Conservation (phyloP, 2,329 filamentous ascomycete species). For the Diaporthe sp. region DNA sequence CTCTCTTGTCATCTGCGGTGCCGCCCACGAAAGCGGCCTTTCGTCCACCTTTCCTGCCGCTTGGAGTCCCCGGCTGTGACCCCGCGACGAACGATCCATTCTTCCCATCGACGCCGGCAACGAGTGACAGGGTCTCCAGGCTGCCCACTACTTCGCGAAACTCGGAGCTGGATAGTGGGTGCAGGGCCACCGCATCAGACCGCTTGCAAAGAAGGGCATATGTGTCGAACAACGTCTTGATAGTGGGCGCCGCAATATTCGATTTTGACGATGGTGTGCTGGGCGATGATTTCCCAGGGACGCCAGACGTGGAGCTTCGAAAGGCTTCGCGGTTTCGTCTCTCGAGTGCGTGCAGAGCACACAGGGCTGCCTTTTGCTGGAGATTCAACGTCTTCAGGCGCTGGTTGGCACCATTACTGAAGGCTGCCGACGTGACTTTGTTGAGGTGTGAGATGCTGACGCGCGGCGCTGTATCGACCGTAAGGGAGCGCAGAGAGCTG, state of each 20-base stretch:
- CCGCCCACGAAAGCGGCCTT: constrained; percentile 65
- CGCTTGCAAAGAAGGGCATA: constrained; percentile 87
- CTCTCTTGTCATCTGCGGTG: constrained; percentile 78
- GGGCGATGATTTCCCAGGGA: constrained; percentile 33
- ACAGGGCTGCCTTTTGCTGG: constrained; percentile 96
- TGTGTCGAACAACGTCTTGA: constrained; percentile 86
- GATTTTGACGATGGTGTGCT: constrained; percentile 71
- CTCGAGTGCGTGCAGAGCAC: constrained; percentile 89
- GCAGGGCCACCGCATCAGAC: constrained; percentile 80
- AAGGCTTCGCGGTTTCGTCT: constrained; percentile 72
- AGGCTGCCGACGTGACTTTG: constrained; percentile 88
- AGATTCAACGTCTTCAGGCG: constrained; percentile 90
- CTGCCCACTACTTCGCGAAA: constrained; percentile 94
- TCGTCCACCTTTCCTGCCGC: constrained; percentile 70
- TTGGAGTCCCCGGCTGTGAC: constrained; percentile 72
- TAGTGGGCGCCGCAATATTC: constrained; percentile 76
- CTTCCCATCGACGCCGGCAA: constrained; percentile 79
- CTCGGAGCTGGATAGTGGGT: constrained; percentile 90
- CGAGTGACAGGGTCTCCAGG: constrained; percentile 87
- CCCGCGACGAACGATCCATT: constrained; percentile 73
- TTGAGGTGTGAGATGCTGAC: constrained; percentile 93
- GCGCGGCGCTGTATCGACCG: constrained; percentile 84
- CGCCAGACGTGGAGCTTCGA: constrained; percentile 56
- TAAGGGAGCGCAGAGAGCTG: constrained; percentile 72
- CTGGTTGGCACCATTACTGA: constrained; percentile 89